These are phyloP conservation scores for Yarrowia phangngaensis DNA, from an alignment of 805 yeast species.

Conservation along the genomic window DNA sequence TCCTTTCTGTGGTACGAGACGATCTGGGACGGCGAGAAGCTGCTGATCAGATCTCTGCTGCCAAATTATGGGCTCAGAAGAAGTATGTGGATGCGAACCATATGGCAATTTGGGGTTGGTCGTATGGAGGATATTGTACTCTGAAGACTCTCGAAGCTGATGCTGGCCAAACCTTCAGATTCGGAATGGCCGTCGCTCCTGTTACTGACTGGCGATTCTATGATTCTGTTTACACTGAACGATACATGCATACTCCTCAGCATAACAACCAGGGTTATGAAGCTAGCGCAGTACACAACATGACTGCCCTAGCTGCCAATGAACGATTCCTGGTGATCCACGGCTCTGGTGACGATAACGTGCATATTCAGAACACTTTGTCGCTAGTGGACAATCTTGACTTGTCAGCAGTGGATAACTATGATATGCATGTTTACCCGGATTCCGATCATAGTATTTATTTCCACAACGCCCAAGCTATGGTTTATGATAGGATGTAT, in stretches of 20 bases:
- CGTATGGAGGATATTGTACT: constrained; percentile 93
- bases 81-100: constrained; percentile 61
- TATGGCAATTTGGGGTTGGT: constrained; percentile 97
- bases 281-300: constrained; percentile 53
- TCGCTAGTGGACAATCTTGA: constrained; percentile 73
- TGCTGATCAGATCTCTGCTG: constrained; percentile 81
- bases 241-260: constrained; percentile 85
- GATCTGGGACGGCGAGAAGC: constrained; percentile 79
- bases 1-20: constrained; percentile 76
- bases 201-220: constrained; percentile 92
- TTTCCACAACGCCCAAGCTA: constrained; percentile 71
- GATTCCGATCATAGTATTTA: constrained; percentile 85
- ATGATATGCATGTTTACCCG: constrained; percentile 84
- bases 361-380: constrained; percentile 86
- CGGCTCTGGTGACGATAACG: constrained; percentile 97
- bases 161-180: constrained; percentile 66
- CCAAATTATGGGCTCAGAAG: constrained; percentile 60
- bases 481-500: constrained; percentile 67
- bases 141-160: constrained; percentile 84
- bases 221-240: constrained; percentile 90
- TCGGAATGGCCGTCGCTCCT: constrained; percentile 95
- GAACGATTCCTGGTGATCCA: constrained; percentile 83
- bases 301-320: constrained; percentile 51
- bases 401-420: constrained; percentile 73
- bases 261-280: constrained; percentile 61